A percentile compares a stretch with the other conserved stretches of the same genome.
phyloP scores from a whole-genome alignment of 1,284 basidiomycete genomes.

The Rugosomyces carneus region DNA sequence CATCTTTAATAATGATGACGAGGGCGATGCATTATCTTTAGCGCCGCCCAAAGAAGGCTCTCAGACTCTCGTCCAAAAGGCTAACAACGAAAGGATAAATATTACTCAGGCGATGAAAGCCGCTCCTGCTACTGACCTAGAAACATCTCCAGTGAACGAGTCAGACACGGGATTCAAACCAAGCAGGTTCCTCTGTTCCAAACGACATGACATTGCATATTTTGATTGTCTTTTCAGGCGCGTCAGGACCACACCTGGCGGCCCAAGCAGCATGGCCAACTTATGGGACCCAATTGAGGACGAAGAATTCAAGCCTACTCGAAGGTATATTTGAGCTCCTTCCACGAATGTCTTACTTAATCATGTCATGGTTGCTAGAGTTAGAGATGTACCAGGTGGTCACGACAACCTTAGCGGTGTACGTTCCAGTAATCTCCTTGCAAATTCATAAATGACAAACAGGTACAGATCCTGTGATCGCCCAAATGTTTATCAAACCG shows the following conservation, averaged over 20 bases:
- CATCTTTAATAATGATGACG: conserved; percentile 35
- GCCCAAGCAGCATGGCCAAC: conserved; percentile 37
- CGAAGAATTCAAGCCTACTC: conserved; percentile 57
- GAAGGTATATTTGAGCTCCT: conserved; percentile 38
- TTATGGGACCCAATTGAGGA: conserved; percentile 42
- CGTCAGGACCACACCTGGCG: conserved; percentile 48
- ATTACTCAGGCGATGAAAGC: not conserved
- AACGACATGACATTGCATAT: not conserved
- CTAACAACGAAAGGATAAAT: not conserved
- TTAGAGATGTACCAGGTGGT: conserved; percentile 58
- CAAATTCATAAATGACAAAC: not conserved
- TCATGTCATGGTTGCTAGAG: conserved; percentile 34
- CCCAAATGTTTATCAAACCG: not conserved
- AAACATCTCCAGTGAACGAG: conserved; percentile 21
- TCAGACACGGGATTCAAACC: conserved; percentile 34
- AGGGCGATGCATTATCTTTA: conserved; percentile 39
- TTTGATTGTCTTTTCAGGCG: conserved; percentile 30
- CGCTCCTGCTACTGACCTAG: not conserved
- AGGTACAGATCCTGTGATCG: not conserved
- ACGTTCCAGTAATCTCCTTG: conserved; percentile 20
- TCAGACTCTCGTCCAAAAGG: not conserved
- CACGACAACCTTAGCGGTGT: conserved; percentile 53
- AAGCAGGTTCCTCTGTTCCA: conserved; percentile 33
- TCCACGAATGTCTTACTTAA: too few relatives aligned
- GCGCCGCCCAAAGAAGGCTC: conserved; percentile 30